phyloP scores from a whole-genome alignment of 1,139 yeast species.

The Hyphopichia burtonii region DNA sequence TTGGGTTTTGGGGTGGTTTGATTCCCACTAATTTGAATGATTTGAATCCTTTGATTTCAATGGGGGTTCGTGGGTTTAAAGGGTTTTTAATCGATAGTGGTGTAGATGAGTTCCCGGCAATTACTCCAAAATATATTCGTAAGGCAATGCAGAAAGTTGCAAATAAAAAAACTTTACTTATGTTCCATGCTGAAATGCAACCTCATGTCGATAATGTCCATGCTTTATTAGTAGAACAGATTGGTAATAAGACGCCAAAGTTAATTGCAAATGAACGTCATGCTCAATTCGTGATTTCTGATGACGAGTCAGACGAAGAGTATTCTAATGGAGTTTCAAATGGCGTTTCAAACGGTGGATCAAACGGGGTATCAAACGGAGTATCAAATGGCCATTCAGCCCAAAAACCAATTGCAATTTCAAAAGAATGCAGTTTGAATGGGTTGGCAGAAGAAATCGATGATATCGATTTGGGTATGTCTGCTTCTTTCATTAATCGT shows the following conservation, averaged over 20 bases:
- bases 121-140: constrained; percentile 59
- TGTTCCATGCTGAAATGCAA: constrained; percentile 94
- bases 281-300: constrained; percentile 17
- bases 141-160: constrained; percentile 63
- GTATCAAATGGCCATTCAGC: background rate
- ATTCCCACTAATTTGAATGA: constrained; percentile 74
- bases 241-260: constrained; percentile 20
- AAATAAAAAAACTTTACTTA: constrained; percentile 64
- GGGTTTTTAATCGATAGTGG: constrained; percentile 91
- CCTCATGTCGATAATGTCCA: constrained; percentile 30
- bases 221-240: constrained; percentile 19
- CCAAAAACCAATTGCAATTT: background rate
- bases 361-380: background rate
- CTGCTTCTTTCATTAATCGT: constrained; percentile 42
- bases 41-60: constrained; percentile 68
- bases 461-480: constrained; percentile 43
- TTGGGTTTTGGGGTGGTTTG: constrained; percentile 95
- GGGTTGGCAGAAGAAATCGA: constrained; percentile 23
- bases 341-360: background rate
- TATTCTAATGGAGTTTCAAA: background rate
- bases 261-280: constrained; percentile 21
- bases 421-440: background rate
- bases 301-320: constrained; percentile 13
- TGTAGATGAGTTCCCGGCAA: constrained; percentile 90
- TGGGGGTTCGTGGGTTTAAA: constrained; percentile 91